Evolutionary conservation across 257 asterid species (phyloP).

Genomic region (Parsonsia alboflavescens): DNA sequence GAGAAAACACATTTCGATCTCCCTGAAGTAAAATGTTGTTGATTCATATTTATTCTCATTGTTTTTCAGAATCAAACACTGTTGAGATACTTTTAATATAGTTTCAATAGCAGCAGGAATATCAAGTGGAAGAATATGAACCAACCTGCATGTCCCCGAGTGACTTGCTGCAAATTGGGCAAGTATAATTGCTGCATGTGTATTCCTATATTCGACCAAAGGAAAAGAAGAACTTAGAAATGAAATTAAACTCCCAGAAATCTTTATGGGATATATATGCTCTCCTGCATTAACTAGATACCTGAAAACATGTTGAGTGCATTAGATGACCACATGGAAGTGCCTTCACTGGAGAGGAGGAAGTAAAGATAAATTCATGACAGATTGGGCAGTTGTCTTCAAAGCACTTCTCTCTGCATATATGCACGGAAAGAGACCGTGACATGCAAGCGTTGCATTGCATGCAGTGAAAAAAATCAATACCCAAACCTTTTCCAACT

Average conservation of each 20-base stretch:
- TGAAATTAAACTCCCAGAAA: not conserved
- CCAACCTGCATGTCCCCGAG: slow-evolving; percentile 92
- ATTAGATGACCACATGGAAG: slow-evolving; percentile 88
- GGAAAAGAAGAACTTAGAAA: slow-evolving; percentile 7
- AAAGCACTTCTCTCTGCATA: slow-evolving; percentile 74
- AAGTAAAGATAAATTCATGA: slow-evolving; percentile 74
- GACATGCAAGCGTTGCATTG: slow-evolving; percentile 93
- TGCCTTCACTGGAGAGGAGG: slow-evolving; percentile 67
- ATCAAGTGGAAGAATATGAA: slow-evolving; percentile 4
- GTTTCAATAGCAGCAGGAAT: not conserved
- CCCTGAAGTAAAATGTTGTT: too few relatives aligned
- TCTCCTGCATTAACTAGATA: slow-evolving; percentile 20
- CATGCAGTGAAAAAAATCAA: slow-evolving; percentile 86
- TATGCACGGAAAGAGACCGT: slow-evolving; percentile 54
- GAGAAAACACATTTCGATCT: too few relatives aligned
- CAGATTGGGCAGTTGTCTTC: slow-evolving; percentile 92
- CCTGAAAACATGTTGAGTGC: slow-evolving; percentile 93
- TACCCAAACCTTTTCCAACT: slow-evolving; percentile 78
- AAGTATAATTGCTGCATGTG: slow-evolving; percentile 67
- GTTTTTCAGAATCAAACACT: not conserved
- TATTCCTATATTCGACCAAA: slow-evolving; percentile 46
- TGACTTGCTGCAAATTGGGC: slow-evolving; percentile 93
- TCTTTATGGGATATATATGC: not conserved
- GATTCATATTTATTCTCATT: too few relatives aligned
- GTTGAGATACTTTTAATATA: not conserved